These are phyloP conservation scores for Asterophora lycoperdoides DNA, from an alignment of 768 basidiomycete species.

Conservation along the genomic window DNA sequence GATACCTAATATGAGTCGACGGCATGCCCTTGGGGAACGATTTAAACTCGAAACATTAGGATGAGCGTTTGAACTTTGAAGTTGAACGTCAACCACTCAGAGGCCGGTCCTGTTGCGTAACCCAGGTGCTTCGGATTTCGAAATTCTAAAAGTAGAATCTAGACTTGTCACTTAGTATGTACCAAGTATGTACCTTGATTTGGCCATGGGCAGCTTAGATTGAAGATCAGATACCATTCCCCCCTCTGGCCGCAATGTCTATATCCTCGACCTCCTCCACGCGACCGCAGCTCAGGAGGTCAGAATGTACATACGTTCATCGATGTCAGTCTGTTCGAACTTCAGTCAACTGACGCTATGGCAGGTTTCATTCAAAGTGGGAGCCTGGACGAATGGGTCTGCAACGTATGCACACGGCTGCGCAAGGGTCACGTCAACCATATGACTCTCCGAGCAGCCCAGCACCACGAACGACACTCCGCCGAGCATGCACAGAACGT, in stretches of 20 bases:
- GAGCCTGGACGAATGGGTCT: slow-evolving; percentile 26
- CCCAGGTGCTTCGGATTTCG: too few species aligned
- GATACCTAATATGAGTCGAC: too few species aligned
- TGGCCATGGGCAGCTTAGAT: not conserved
- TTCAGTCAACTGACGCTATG: not conserved
- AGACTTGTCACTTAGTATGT: too few species aligned
- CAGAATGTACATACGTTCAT: slow-evolving; percentile 10
- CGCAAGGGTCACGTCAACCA: slow-evolving; percentile 34
- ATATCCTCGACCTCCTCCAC: slow-evolving; percentile 6
- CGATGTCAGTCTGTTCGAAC: not conserved
- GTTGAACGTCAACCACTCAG: too few species aligned
- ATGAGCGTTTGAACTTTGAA: too few species aligned
- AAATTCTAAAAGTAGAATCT: too few species aligned
- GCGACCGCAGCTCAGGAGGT: slow-evolving; percentile 10
- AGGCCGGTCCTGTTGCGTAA: too few species aligned
- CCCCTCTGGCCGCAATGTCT: slow-evolving; percentile 8
- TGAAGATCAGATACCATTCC: not conserved
- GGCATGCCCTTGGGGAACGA: too few species aligned
- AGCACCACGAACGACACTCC: slow-evolving; percentile 24
- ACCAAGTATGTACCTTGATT: too few species aligned
- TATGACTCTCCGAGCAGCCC: slow-evolving; percentile 22
- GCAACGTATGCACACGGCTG: slow-evolving; percentile 39
- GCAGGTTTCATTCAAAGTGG: slow-evolving; percentile 24
- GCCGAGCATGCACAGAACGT: slow-evolving; percentile 16
- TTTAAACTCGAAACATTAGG: too few species aligned